phyloP scores from a whole-genome alignment of 306 rosid species.

The Hippophae tibetana region DNA sequence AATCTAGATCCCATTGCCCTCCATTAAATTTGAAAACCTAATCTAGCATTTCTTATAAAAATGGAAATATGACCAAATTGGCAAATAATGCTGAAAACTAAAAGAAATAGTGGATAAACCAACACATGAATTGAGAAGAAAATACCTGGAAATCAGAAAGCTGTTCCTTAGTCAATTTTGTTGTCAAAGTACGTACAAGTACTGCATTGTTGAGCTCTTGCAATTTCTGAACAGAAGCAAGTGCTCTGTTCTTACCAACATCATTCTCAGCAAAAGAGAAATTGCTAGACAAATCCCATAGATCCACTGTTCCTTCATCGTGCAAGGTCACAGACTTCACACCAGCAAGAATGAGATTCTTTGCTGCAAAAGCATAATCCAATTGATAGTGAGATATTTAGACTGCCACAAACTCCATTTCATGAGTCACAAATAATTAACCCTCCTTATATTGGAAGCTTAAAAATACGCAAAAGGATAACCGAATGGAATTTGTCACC shows the following conservation, averaged over 20 bases:
- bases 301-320: conserved; percentile 66
- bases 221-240: conserved; percentile 69
- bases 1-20: no score
- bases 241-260: conserved; percentile 72
- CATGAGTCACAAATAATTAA: no score
- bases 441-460: no score
- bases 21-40: no score
- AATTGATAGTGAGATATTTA: background rate
- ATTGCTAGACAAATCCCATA: conserved; percentile 78
- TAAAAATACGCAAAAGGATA: no score
- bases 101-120: no score
- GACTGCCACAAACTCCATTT: background rate
- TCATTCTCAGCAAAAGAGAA: conserved; percentile 60
- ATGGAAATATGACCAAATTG: background rate
- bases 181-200: conserved; percentile 46
- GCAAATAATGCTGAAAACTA: background rate
- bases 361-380: conserved; percentile 50
- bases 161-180: conserved; percentile 45
- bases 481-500: no score
- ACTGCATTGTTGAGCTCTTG: conserved; percentile 93
- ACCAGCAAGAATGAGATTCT: conserved; percentile 89
- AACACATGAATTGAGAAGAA: background rate
- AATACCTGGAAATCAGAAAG: conserved; percentile 69
- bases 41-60: background rate
- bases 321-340: conserved; percentile 87